Evolutionary conservation across 306 rosid genomes (phyloP), one percentile per base, ranked within the genome.

Genomic region (Prunus padus): DNA sequence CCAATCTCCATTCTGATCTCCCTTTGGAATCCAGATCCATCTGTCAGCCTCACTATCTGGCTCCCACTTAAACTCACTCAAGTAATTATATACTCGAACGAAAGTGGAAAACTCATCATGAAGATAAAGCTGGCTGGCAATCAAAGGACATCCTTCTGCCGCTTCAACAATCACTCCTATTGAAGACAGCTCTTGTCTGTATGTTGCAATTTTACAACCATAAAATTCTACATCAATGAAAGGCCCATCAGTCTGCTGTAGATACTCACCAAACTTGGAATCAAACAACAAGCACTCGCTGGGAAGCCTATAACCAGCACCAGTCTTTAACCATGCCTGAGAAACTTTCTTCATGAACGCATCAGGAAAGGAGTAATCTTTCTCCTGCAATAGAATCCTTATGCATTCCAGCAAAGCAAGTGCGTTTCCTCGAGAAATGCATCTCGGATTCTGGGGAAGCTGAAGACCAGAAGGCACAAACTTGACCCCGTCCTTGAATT

Each of bases 241-340:
- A 18, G 97, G 96, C 14, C 90, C 97, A 63, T 89, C 93, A 12
- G 63, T 81, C 40, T 49, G 80, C 79, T 77, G 61, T 74, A 90
- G 69, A 65, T 70, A n/a, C 13, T 4, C 19, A 33, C n/a, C 74
- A 89, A 91, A 87, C 65, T 55, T 65, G 11, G 84, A 76, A 80
- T 71, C 76, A 60, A 88, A 89, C 75, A 89, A 74, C 73, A 85
- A 79, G 77, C 92, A 83, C 76, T 84, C 49, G 20, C 72, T 33
- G 9, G 97, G 93, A 68, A 80, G 13, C 72, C 65, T 72, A 65
- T 85, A 89, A 64, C 88, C 96, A 74, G 52, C 74, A 74, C 77
- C 55, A 3, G 97, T 92, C 90, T 82, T 89, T 77, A 92, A 77
- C 96, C 96, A 92, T 22, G 72, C 44, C 59, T 3, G n/a, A 9